phyloP scores from a whole-genome alignment of 2,329 filamentous ascomycete genomes.

The Penicillium sp. region DNA sequence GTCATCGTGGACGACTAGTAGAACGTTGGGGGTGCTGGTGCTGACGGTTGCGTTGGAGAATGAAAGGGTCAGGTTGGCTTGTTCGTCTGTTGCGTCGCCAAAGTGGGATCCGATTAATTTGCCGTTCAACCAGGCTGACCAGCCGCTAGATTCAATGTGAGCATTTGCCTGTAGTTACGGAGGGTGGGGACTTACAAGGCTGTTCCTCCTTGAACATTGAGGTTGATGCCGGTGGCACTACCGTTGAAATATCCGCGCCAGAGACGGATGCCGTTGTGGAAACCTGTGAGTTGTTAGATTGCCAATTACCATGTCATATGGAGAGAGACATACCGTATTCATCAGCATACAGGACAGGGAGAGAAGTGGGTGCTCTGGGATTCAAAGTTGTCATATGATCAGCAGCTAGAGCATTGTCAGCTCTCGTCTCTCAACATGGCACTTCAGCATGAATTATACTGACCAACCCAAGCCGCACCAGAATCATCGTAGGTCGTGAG shows the following conservation, averaged over 20 bases:
- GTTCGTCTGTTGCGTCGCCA: slow-evolving; percentile 35
- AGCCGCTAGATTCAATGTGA: slow-evolving; percentile 44
- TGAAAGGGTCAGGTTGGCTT: slow-evolving; percentile 42
- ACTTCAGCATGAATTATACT: slow-evolving; percentile 12
- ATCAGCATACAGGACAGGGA: slow-evolving; percentile 49
- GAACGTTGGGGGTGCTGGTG: slow-evolving; percentile 53
- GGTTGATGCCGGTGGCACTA: slow-evolving; percentile 38
- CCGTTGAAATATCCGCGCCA: slow-evolving; percentile 48
- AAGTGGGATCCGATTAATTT: slow-evolving; percentile 57
- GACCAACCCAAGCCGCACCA: slow-evolving; percentile 35
- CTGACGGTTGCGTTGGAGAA: slow-evolving; percentile 53
- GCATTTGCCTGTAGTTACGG: background rate
- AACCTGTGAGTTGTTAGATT: slow-evolving; percentile 24
- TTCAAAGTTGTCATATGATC: slow-evolving; percentile 45
- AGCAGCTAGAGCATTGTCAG: slow-evolving; percentile 28
- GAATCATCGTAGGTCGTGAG: slow-evolving; percentile 45
- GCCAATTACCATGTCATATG: background rate
- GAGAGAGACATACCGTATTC: slow-evolving; percentile 38
- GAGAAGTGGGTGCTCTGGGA: slow-evolving; percentile 43
- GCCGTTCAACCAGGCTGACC: slow-evolving; percentile 59
- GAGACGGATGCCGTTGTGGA: slow-evolving; percentile 47
- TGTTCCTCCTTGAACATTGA: slow-evolving; percentile 55
- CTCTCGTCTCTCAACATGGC: too few relatives aligned
- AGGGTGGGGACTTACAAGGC: slow-evolving; percentile 40
- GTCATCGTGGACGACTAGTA: slow-evolving; percentile 62